These are phyloP conservation scores for Pythium dissimile DNA, from an alignment of 352 stramenopile species.

Conservation along the genomic window DNA sequence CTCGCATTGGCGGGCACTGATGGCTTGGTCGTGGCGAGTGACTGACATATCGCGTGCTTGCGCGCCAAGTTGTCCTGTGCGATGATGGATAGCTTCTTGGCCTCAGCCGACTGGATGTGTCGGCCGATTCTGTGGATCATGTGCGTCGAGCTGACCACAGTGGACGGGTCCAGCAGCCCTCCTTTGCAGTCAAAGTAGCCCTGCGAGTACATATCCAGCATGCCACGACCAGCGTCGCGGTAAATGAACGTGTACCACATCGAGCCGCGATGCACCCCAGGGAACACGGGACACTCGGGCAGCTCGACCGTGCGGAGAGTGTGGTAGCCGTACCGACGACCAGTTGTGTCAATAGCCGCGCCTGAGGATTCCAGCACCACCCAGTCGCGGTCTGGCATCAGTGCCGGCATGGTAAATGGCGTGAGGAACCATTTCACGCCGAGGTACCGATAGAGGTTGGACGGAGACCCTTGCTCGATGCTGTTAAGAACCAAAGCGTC, in stretches of 20 bases:
- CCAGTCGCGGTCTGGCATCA: conserved; percentile 31
- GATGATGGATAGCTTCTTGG: conserved; percentile 56
- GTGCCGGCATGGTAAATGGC: conserved; percentile 3
- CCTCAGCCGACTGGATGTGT: conserved; percentile 38
- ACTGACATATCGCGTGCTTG: conserved; percentile 2
- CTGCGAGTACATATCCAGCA: conserved; percentile 38
- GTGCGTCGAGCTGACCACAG: conserved; percentile 28
- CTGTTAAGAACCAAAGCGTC: conserved; percentile 41
- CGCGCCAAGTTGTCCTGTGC: conserved; percentile 15
- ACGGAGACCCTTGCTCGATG: conserved; percentile 31
- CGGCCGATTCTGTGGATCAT: conserved; percentile 34
- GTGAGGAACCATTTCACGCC: conserved; percentile 51
- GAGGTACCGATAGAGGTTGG: conserved; percentile 47
- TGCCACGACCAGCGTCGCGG: conserved; percentile 31
- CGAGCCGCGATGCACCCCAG: conserved; percentile 34
- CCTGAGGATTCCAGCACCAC: conserved; percentile 46
- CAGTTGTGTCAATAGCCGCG: conserved; percentile 26
- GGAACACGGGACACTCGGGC: conserved; percentile 34
- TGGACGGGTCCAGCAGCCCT: conserved; percentile 26
- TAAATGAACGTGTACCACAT: conserved; percentile 41
- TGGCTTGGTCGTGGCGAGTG: background rate
- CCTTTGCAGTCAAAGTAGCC: conserved; percentile 37
- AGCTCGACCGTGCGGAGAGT: conserved; percentile 40
- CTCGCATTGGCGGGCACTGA: background rate
- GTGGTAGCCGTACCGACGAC: conserved; percentile 34